These are phyloP conservation scores for Didymella glomerata DNA, from an alignment of 2,329 filamentous ascomycete species.

Conservation along the genomic window DNA sequence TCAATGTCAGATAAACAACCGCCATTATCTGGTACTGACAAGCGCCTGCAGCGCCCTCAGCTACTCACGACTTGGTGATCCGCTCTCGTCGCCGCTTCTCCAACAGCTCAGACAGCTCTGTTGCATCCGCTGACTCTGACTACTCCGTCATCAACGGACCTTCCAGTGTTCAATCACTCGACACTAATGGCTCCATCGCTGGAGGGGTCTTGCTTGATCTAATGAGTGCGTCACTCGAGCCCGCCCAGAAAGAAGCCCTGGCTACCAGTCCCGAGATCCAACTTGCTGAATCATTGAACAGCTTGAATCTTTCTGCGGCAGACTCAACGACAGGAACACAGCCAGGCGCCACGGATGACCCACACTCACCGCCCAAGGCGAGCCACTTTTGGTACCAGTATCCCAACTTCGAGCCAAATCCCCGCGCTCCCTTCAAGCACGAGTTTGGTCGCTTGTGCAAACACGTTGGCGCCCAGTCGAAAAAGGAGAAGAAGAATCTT, in stretches of 20 bases:
- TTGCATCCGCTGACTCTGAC: conserved; percentile 9
- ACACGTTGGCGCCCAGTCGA: conserved; percentile 5
- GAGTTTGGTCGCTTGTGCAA: conserved; percentile 33
- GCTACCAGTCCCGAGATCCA: not conserved
- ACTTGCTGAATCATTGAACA: conserved; percentile 1
- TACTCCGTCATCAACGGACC: conserved; percentile 28
- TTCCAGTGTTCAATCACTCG: conserved; percentile 27
- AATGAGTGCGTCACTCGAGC: conserved; percentile 8
- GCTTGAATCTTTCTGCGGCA: not conserved
- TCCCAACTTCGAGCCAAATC: conserved; percentile 26
- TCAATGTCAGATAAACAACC: not conserved
- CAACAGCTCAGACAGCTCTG: conserved; percentile 24
- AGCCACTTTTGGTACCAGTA: conserved; percentile 33
- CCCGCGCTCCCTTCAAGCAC: conserved; percentile 27
- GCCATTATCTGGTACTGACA: not conserved
- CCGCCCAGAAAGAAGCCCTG: not conserved
- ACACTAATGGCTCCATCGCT: conserved; percentile 21
- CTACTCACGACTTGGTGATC: conserved; percentile 9
- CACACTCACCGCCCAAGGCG: not conserved
- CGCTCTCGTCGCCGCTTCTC: conserved; percentile 27
- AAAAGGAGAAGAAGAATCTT: conserved; percentile 8
- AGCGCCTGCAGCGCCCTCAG: not conserved
- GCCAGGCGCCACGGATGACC: not conserved
- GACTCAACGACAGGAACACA: not conserved
- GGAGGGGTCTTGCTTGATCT: conserved; percentile 16